Evolutionary conservation across 1,139 yeast species (phyloP).

Genomic region (Kodamaea derodonti): DNA sequence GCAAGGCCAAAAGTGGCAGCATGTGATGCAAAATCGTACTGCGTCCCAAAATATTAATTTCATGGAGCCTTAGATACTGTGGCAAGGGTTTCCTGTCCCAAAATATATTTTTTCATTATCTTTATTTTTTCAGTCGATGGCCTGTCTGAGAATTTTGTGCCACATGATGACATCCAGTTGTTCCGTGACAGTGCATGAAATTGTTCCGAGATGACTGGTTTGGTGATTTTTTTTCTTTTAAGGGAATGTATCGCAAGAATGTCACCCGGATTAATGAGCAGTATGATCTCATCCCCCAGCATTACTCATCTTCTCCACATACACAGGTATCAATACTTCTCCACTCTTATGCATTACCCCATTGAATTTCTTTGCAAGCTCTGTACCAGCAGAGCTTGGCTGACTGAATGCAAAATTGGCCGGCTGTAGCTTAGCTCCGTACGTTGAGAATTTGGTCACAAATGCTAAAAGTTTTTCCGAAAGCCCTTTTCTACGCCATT

Average conservation of each 20-base stretch:
- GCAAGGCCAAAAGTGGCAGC: not conserved
- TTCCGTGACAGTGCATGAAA: not conserved
- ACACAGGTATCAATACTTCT: conserved; percentile 48
- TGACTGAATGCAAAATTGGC: conserved; percentile 63
- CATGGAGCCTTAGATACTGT: not conserved
- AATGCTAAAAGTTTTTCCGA: conserved; percentile 41
- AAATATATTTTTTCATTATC: no score
- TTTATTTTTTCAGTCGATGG: no score
- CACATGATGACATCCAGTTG: not conserved
- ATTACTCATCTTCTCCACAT: conserved; percentile 18
- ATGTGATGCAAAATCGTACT: not conserved
- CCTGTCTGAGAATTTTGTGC: not conserved
- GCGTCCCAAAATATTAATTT: not conserved
- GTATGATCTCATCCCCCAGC: no score
- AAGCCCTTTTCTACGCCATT: conserved; percentile 50
- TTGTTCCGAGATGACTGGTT: not conserved
- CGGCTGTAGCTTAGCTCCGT: conserved; percentile 45
- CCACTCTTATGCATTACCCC: conserved; percentile 51
- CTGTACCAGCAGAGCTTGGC: conserved; percentile 61
- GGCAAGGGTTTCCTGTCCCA: not conserved
- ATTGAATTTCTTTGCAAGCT: conserved; percentile 49
- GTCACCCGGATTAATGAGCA: no score
- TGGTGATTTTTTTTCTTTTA: no score
- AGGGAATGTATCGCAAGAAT: no score
- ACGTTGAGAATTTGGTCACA: conserved; percentile 41